phyloP scores from a whole-genome alignment of 2,329 filamentous ascomycete genomes.

The Xenosphaeropsis pyriputrescens region DNA sequence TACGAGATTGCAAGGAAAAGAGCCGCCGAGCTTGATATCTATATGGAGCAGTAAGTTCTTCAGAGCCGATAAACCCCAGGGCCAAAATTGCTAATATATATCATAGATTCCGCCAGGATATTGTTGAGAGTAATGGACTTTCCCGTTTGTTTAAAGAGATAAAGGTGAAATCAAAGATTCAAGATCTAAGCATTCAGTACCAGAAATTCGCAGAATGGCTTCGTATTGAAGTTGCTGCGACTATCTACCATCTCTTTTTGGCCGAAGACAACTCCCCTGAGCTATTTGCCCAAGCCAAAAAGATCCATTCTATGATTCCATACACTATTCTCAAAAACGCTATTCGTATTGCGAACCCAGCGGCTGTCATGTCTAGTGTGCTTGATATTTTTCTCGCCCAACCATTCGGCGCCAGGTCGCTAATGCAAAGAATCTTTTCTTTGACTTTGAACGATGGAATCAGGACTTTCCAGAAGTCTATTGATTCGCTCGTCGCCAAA shows the following conservation, averaged over 20 bases:
- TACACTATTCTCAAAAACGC: constrained; percentile 93
- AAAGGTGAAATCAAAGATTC: constrained; percentile 73
- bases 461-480: constrained; percentile 68
- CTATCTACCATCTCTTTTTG: constrained; percentile 91
- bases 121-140: constrained; percentile 63
- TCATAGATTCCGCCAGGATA: constrained; percentile 46
- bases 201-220: constrained; percentile 98
- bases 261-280: constrained; percentile 98
- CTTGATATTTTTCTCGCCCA: constrained; percentile 93
- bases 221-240: constrained; percentile 90
- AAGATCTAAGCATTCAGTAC: constrained; percentile 84
- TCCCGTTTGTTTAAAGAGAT: constrained; percentile 91
- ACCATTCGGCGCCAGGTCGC: constrained; percentile 76
- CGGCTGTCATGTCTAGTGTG: constrained; percentile 90
- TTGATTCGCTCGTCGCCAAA: constrained; percentile 62
- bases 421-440: constrained; percentile 90
- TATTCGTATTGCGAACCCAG: constrained; percentile 90
- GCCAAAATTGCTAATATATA: constrained; percentile 4
- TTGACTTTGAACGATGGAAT: constrained; percentile 87
- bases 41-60: constrained; percentile 75
- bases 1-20: constrained; percentile 89
- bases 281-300: constrained; percentile 82
- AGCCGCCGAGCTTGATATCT: constrained; percentile 85
- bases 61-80: not conserved
- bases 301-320: constrained; percentile 87